Base-by-base conservation (phyloP, 2,329 filamentous ascomycete genomes). In the Arthrobotrys megalospora region DNA sequence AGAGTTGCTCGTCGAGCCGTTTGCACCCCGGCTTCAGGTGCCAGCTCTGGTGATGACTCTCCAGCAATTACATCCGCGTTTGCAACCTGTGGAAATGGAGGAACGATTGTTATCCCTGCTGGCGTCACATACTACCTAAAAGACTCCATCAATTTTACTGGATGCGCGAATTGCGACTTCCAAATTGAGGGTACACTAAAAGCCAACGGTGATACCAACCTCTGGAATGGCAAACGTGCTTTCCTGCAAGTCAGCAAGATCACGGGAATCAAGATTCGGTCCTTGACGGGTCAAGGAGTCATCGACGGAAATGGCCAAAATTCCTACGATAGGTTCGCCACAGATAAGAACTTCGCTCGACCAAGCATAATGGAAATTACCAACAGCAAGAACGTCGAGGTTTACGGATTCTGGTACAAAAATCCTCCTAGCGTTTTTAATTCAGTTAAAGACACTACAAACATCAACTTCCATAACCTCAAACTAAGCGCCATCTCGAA, bases 301-400 rank as follows among this genome's bases (percentile, higher is more conserved):
- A 86, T 87, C 50, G 86, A 87, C 80, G 86, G 86, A 1, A 87
- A 86, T 79, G 86, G 86, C 0, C 86, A 87, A 80, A 82, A 83
- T 38, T 83, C 85, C 64, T 84, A 82, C 75, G 85, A 87, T 48
- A 79, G 80, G 5, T 86, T 86, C 50, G 86, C 85, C 0, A 69
- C 70, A 1, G 82, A 86, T 70, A 83, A 80, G 32, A 83, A 80
- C 34, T 86, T 85, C 65, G 80, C 80, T 11, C 83, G 85, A 1
- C 86, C 86, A 16, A 86, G 85, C 0, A 81, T 87, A 0, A 81
- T 86, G 4, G 84, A 85, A 70, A 85, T 87, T 67, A 84, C 81
- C 2, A 84, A 84, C 7, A 83, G 82, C 12, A 83, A 82, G 1
- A 82, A 85, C 52, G 84, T 87, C 65, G 81, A 81, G 6, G 80